Percentiles rank a stretch among this genome's conserved stretches.
Evolutionary conservation across 1,284 basidiomycete genomes (phyloP).

Genomic region (Trichosporon faecale): DNA sequence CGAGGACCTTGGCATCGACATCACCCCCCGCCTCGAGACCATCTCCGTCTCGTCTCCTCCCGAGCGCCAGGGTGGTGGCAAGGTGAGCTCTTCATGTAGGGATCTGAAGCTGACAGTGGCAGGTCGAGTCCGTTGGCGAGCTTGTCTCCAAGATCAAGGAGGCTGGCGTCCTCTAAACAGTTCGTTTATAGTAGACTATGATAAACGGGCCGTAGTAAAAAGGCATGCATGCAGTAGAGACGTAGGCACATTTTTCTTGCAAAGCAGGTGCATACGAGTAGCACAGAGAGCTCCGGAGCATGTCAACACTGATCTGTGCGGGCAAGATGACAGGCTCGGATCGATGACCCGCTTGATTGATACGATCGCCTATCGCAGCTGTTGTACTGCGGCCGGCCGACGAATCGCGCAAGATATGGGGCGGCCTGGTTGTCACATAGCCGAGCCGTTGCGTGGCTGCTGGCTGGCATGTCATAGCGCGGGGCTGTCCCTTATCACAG

Average conservation of each 20-base stretch:
- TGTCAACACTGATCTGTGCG: background rate
- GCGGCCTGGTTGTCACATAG: background rate
- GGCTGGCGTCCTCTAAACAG: constrained; percentile 64
- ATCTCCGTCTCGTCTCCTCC: constrained; percentile 89
- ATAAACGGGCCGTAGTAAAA: constrained; percentile 6
- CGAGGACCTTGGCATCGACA: constrained; percentile 66
- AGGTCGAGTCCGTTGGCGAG: constrained; percentile 84
- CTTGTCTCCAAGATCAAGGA: constrained; percentile 86
- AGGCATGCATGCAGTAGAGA: constrained; percentile 12
- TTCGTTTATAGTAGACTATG: constrained; percentile 7
- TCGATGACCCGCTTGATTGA: background rate
- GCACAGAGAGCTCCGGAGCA: background rate
- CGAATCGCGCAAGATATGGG: background rate
- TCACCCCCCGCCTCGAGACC: constrained; percentile 73
- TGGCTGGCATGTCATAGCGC: background rate
- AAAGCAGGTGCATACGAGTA: background rate
- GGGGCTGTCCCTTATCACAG: background rate
- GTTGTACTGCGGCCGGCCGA: background rate
- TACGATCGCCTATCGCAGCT: background rate
- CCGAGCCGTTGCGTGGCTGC: background rate
- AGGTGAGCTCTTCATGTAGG: constrained; percentile 58
- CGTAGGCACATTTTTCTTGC: background rate
- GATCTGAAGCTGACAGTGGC: background rate
- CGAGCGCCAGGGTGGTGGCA: constrained; percentile 84
- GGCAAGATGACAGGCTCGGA: background rate